Evolutionary conservation across 108 stramenopile genomes (phyloP), one percentile per base, ranked within the genome.

Genomic region (Nitzschia sp.): DNA sequence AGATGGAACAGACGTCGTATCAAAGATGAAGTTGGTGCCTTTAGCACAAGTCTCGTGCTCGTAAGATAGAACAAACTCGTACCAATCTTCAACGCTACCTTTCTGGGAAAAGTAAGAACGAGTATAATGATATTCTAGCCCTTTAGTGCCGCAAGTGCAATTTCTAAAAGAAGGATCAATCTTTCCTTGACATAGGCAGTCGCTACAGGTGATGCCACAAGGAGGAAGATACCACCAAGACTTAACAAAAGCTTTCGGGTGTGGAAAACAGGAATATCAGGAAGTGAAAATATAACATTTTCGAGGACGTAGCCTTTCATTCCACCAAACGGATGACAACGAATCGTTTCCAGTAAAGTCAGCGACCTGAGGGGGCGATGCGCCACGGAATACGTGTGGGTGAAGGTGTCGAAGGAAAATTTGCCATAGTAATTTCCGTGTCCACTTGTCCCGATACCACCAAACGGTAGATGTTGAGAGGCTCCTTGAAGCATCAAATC

Each of bases 381-480:
- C 30, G 69, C 35, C 13, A 50, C 30, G 6, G 83, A 19, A 15
- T 58, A 58, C 25, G 33, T 19, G 71, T 94, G 93, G 11, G 89
- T 82, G 73, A 96, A 95, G n/a, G 83, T 54, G 34, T 89, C 84
- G 67, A 96, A 95, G 4, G 83, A 88, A 50, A 60, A 47, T 35
- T 78, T 80, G 0, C 94, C 93, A 45, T 83, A 76, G 59, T 83
- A 91, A 1, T 30, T 26, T 4, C 93, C 93, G 47, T 81, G 77
- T 23, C 96, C 96, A 59, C 76, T 78, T 8, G 68, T 56, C 1
- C 95, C 95, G 35, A 93, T 48, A 8, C 96, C 96, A 45, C 93
- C 90, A 69, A 96, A 85, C 16, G 91, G 93, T 9, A 84, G 58
- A 21, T 82, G 19, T 1, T 41, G 47, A 58, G 54, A 79, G 2